These are phyloP conservation scores for Komagataella mondaviorum DNA, from an alignment of 805 yeast species.

Conservation along the genomic window DNA sequence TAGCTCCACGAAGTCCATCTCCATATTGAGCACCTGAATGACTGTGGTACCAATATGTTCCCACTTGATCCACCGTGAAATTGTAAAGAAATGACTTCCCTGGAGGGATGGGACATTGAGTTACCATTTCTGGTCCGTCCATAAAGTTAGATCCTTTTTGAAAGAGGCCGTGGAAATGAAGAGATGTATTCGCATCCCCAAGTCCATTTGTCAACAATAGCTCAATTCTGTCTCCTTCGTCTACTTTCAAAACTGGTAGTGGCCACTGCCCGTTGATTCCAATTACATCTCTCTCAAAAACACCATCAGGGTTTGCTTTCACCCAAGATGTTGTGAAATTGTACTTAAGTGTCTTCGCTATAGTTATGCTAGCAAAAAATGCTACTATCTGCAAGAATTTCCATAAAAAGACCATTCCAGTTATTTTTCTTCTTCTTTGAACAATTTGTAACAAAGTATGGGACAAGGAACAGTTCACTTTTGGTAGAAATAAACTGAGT, in stretches of 20 bases:
- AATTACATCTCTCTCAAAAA: constrained; percentile 26
- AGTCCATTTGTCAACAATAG: constrained; percentile 53
- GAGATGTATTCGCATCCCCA: constrained; percentile 35
- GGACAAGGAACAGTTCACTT: neutral
- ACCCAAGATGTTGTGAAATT: constrained; percentile 59
- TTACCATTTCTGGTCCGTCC: constrained; percentile 75
- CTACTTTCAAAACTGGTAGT: constrained; percentile 70
- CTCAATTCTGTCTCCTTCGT: constrained; percentile 64
- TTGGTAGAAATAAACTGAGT: neutral
- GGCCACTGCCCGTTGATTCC: constrained; percentile 55
- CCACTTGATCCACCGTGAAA: constrained; percentile 59
- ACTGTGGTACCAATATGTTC: constrained; percentile 80
- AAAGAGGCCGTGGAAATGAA: constrained; percentile 73
- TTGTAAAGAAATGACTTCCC: constrained; percentile 57
- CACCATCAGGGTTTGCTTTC: constrained; percentile 44
- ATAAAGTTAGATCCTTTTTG: constrained; percentile 45
- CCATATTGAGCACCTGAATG: constrained; percentile 69
- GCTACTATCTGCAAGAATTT: neutral
- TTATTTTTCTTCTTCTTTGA: neutral
- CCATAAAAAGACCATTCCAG: neutral
- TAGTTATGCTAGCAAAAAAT: constrained; percentile 2
- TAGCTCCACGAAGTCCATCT: constrained; percentile 63
- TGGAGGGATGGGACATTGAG: constrained; percentile 69
- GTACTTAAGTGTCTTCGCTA: constrained; percentile 43
- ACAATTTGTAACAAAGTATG: neutral